phyloP scores from a whole-genome alignment of 2,329 filamentous ascomycete genomes.

The Beauveria australis region DNA sequence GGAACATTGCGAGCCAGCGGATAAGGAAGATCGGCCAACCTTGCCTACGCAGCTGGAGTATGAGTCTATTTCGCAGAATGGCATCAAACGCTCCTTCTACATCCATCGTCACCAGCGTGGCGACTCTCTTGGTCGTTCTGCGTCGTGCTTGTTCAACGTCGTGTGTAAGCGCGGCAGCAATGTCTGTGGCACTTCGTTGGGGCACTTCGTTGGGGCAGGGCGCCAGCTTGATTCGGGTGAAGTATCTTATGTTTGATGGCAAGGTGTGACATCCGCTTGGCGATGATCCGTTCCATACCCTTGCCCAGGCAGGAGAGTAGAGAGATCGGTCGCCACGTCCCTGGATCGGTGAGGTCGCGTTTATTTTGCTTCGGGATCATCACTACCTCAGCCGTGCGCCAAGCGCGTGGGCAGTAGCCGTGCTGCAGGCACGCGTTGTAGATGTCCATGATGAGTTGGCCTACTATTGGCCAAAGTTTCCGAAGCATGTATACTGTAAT shows the following conservation, averaged over 20 bases:
- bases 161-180: not conserved
- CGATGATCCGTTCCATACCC: not conserved
- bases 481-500: conserved; percentile 16
- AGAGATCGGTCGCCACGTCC: not conserved
- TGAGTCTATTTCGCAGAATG: not conserved
- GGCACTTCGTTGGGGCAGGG: not conserved
- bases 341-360: not conserved
- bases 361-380: conserved; percentile 4
- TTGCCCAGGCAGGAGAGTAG: conserved; percentile 5
- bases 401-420: not conserved
- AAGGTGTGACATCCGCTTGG: not conserved
- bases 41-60: not conserved
- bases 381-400: not conserved
- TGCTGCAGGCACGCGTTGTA: conserved; percentile 1
- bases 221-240: not conserved
- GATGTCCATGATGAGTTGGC: not conserved
- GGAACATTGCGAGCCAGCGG: not conserved
- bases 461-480: not conserved
- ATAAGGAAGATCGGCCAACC: not conserved
- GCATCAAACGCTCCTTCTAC: not conserved
- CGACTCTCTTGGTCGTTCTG: not conserved
- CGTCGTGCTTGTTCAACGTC: not conserved
- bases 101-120: not conserved
- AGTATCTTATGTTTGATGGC: not conserved
- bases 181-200: too few relatives aligned